Evolutionary conservation across 371 early-diverging fungal genomes (phyloP), one percentile per base, ranked within the genome.

Genomic region (Mortierella polycephala): DNA sequence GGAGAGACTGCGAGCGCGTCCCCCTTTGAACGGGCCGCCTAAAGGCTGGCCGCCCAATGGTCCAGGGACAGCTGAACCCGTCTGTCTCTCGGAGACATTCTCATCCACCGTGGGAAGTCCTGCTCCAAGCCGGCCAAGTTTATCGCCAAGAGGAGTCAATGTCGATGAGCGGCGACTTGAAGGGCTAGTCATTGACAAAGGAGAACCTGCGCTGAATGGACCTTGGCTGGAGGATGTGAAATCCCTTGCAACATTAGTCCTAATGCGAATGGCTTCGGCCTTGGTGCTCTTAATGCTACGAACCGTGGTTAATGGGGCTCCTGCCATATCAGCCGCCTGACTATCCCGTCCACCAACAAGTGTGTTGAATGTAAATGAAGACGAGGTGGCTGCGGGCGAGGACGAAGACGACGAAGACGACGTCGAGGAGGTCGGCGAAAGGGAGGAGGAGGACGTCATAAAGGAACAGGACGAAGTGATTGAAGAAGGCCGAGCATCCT

Each of bases 71-170:
- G 14, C 41, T 16, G 13, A 20, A 5, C 16, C 45, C 30, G 47
- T 1, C 21, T 65, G 69, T 58, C 49, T 69, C 23, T 69, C 75
- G 12, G 59, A 57, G 45, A 39, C 53, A 45, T 44, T 64, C 47
- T 76, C 77, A 14, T 76, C 72, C 11, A 76, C 77, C 0, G 77
- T 76, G 8, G 77, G 64, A 20, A 76, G 71, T 37, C 70, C 70
- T 8, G 67, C 76, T 8, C 67, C 71, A 4, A 46, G 62, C 0
- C 75, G 75, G 39, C 69, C 66, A 64, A 67, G 62, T 23, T 76
- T 76, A 50, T 71, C 77, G 14, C 64, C 50, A 8, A 57, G 46
- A 14, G 67, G 71, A 1, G 46, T 60, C 57, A 76, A 44, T 6
- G 64, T 45, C 9, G 77, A 76, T 16, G 72, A 71, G 16, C 77